phyloP scores from a whole-genome alignment of 805 yeast species.

The Saitoella complicata region DNA sequence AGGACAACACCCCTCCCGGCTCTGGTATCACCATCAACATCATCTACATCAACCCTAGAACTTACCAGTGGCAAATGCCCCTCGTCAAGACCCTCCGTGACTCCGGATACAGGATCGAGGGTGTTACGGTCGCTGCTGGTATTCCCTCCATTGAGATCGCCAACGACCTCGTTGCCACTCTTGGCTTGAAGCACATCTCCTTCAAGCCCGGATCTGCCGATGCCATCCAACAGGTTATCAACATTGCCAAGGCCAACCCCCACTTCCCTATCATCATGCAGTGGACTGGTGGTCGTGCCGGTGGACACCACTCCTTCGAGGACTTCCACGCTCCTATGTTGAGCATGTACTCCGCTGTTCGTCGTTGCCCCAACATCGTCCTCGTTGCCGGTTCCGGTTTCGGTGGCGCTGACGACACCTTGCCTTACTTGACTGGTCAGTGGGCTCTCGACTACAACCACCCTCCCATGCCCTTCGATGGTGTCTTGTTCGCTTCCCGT shows the following conservation, averaged over 20 bases:
- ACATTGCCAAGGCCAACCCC: constrained; percentile 92
- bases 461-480: constrained; percentile 99
- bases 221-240: constrained; percentile 68
- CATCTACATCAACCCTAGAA: constrained; percentile 90
- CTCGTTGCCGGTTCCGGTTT: constrained; percentile 97
- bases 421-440: constrained; percentile 92
- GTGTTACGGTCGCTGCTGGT: constrained; percentile 97
- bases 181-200: constrained; percentile 86
- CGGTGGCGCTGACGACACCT: constrained; percentile 92
- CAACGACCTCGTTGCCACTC: constrained; percentile 79
- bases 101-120: constrained; percentile 89
- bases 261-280: constrained; percentile 90
- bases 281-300: constrained; percentile 99
- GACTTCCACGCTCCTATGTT: constrained; percentile 96
- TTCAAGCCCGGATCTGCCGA: constrained; percentile 97
- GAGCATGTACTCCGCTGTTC: constrained; percentile 87
- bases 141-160: constrained; percentile 97
- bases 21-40: constrained; percentile 81
- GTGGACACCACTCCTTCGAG: constrained; percentile 99
- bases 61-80: constrained; percentile 98
- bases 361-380: constrained; percentile 78
- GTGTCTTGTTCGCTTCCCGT: constrained; percentile 88
- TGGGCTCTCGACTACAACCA: constrained; percentile 81
- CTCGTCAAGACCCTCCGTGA: constrained; percentile 76
- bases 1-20: constrained; percentile 59